Percentiles rank a stretch among this genome's conserved stretches.
phyloP scores from a whole-genome alignment of 768 basidiomycete genomes.

The Termitomyces sp. region DNA sequence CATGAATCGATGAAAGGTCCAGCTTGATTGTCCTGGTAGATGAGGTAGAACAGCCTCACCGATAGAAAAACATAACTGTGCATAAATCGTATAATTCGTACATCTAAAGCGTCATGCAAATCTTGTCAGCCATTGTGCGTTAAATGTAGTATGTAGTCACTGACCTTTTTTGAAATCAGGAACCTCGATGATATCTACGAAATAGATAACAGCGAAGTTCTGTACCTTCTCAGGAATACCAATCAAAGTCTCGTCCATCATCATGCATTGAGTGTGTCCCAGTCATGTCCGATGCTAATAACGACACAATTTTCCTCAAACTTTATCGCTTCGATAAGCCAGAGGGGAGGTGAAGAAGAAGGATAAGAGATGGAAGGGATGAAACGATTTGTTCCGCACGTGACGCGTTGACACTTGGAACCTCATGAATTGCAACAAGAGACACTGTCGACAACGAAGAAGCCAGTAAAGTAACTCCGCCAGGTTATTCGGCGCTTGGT shows the following conservation, averaged over 20 bases:
- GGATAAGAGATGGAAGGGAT: conserved; percentile 84
- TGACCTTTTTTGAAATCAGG: conserved; percentile 98
- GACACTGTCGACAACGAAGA: too few species aligned
- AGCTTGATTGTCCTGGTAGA: too few species aligned
- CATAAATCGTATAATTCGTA: conserved; percentile 97
- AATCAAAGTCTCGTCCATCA: conserved; percentile 96
- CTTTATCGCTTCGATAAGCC: conserved; percentile 98
- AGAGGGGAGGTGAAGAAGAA: conserved; percentile 81
- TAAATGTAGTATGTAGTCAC: conserved; percentile 14
- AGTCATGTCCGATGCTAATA: conserved; percentile 91
- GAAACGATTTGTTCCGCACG: too few species aligned
- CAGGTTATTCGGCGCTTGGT: too few species aligned
- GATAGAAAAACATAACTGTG: conserved; percentile 99
- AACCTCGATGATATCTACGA: conserved; percentile 92
- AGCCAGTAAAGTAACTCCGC: too few species aligned
- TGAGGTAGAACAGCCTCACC: too few species aligned
- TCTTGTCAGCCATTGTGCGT: not conserved
- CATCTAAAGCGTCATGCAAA: conserved; percentile 53
- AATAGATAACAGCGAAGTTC: conserved; percentile 97
- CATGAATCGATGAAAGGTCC: conserved; percentile 50
- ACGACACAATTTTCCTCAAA: conserved; percentile 97
- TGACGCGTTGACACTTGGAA: too few species aligned
- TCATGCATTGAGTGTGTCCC: conserved; percentile 95
- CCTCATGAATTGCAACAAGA: too few species aligned
- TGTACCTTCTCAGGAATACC: conserved; percentile 92